Evolutionary conservation across 148 eudicot species (phyloP), one percentile per base, ranked within the genome.

Genomic region (Dianthus caryophyllus): DNA sequence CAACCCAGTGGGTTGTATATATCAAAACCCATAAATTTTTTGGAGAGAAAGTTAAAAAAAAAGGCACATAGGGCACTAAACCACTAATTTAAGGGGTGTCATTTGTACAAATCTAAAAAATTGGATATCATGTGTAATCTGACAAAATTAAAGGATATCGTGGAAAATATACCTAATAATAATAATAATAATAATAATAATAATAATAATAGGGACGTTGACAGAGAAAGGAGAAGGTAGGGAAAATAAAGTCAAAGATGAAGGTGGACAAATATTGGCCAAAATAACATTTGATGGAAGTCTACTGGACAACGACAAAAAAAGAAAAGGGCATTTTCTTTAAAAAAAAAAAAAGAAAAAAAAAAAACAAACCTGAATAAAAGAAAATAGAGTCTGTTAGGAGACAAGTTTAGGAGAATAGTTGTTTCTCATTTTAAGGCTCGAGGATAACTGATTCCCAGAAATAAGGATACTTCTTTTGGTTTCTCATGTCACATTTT

Each of bases 371-470:
- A n/a, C n/a, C n/a, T n/a, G n/a, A n/a, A n/a, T n/a, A n/a, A n/a
- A n/a, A n/a, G 43, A 67, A 38, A n/a, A 61, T 33, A 62, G 55
- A 38, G 16, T n/a, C 43, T 60, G 38, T 53, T 43, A 44, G 21
- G 53, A 43, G 49, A 65, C 54, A 49, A 52, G 43, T 29, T 59
- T 65, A 21, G 44, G 73, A 63, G 60, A 50, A 64, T 49, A 57
- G 33, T 64, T 51, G 60, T 62, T 75, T 76, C 65, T 58, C 52
- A 70, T 67, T 81, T 78, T 71, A 81, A 77, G 81, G 85, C 83
- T 81, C 85, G 85, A 84, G 85, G 83, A 48, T 69, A 70, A 75
- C 72, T 76, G 74, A 75, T 77, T 76, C 76, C 83, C 75, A 59
- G 53, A 36, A 71, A 78, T 31, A 54, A 61, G 24, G 69, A 69